Percentiles rank a stretch among this genome's conserved stretches.
Conservation (phyloP, 305 asterid genomes). For the Euphrasia arctica region DNA sequence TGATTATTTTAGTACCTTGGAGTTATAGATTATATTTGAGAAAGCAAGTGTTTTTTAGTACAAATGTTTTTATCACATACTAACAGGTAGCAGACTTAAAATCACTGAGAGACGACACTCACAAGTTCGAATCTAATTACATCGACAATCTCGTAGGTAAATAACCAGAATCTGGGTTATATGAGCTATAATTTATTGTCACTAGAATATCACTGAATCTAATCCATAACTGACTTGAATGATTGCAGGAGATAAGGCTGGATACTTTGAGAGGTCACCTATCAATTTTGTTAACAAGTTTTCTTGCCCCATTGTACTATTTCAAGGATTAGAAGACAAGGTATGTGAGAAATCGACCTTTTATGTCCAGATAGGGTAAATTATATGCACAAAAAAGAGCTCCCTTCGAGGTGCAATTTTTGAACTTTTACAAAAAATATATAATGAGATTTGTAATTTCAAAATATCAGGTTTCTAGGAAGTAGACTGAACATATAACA, state of each 20-base stretch:
- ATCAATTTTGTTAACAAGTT: slow-evolving; percentile 77
- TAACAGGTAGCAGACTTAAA: slow-evolving; percentile 84
- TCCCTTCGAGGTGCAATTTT: not conserved
- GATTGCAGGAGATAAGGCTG: slow-evolving; percentile 59
- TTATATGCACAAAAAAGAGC: not conserved
- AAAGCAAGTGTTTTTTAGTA: not conserved
- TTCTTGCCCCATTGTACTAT: slow-evolving; percentile 80
- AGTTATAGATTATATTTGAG: not conserved
- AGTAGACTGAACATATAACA: not conserved
- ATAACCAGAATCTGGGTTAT: slow-evolving; percentile 19
- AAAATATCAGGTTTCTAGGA: not conserved
- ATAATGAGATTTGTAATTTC: not conserved
- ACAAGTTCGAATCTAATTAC: slow-evolving; percentile 90
- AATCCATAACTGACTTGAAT: slow-evolving; percentile 13
- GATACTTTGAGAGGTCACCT: slow-evolving; percentile 75
- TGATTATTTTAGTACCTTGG: not conserved
- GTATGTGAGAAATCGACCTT: slow-evolving; percentile 31
- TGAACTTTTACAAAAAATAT: not conserved
- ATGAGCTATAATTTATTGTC: not conserved
- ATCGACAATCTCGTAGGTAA: slow-evolving; percentile 85
- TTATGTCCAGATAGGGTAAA: not conserved
- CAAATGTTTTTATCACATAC: slow-evolving; percentile 13
- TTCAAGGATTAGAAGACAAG: slow-evolving; percentile 92
- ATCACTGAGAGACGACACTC: slow-evolving; percentile 64
- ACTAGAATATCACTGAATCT: not conserved